Evolutionary conservation across 345 rosid genomes (phyloP).

Genomic region (Pistacia vera): DNA sequence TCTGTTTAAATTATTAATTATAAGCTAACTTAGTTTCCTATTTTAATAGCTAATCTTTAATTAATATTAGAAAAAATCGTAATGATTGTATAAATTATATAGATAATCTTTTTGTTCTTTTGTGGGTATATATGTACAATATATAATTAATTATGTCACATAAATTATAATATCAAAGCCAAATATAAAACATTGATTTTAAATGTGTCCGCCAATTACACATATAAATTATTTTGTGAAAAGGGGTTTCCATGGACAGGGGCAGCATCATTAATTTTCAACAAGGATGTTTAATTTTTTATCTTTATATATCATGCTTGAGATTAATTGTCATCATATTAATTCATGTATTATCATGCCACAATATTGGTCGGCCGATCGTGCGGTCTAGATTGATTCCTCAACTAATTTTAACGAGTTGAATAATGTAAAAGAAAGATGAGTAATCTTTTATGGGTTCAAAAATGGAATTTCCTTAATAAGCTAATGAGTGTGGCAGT

Average conservation of each 20-base stretch:
- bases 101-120: too few species aligned
- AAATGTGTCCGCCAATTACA: background rate
- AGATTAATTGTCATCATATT: background rate
- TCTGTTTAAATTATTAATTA: too few species aligned
- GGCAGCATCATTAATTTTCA: conserved; percentile 4
- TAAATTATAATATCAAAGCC: background rate
- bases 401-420: background rate
- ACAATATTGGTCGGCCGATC: conserved; percentile 12
- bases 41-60: too few species aligned
- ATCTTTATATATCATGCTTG: conserved; percentile 15
- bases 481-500: conserved; percentile 12
- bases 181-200: background rate
- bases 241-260: background rate
- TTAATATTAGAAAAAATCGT: too few species aligned
- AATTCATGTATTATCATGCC: background rate
- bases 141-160: too few species aligned
- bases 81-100: too few species aligned
- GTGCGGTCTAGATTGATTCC: conserved; percentile 31
- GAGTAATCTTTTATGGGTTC: background rate
- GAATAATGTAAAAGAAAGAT: background rate
- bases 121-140: too few species aligned
- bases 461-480: conserved; percentile 7
- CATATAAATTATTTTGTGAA: too few species aligned
- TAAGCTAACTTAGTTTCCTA: too few species aligned
- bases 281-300: background rate